These are phyloP conservation scores for Solanum tarijense DNA, from an alignment of 257 asterid species.

Conservation along the genomic window DNA sequence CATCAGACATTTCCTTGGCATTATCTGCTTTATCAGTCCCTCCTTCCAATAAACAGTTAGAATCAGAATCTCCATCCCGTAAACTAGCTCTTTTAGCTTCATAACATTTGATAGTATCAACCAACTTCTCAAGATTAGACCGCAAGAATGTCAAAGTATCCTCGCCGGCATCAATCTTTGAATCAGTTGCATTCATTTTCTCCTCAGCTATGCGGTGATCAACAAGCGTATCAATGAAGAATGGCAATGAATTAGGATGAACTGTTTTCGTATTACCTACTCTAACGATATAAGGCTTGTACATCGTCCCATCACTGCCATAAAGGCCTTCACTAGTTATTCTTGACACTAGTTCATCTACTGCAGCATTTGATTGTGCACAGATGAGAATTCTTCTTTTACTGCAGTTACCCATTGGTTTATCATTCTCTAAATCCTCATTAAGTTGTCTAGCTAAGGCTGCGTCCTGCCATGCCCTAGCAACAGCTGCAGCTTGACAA, in stretches of 20 bases:
- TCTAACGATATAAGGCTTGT: slow-evolving; percentile 89
- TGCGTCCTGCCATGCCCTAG: slow-evolving; percentile 99
- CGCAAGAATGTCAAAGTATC: slow-evolving; percentile 49
- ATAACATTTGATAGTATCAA: slow-evolving; percentile 63
- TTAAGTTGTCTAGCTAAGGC: slow-evolving; percentile 75
- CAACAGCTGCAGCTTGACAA: slow-evolving; percentile 75
- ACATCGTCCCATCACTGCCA: slow-evolving; percentile 59
- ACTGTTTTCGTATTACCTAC: slow-evolving; percentile 90
- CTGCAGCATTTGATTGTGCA: slow-evolving; percentile 99
- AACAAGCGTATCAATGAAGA: slow-evolving; percentile 86
- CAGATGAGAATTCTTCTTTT: slow-evolving; percentile 86
- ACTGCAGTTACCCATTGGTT: slow-evolving; percentile 29
- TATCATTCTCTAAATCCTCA: slow-evolving; percentile 36
- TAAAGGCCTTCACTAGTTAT: slow-evolving; percentile 71
- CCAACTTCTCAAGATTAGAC: slow-evolving; percentile 71
- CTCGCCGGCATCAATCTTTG: slow-evolving; percentile 24
- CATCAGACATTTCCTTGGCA: slow-evolving; percentile 45
- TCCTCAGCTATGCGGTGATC: slow-evolving; percentile 67
- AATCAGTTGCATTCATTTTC: slow-evolving; percentile 33
- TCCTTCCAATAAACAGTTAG: slow-evolving; percentile 33
- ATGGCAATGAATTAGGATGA: slow-evolving; percentile 82
- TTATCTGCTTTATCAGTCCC: slow-evolving; percentile 27
- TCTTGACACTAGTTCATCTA: slow-evolving; percentile 90
- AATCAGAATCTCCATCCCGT: slow-evolving; percentile 42
- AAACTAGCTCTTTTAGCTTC: slow-evolving; percentile 76